Conservation (phyloP, 2,329 filamentous ascomycete species). For the Fusarium nisikadoi region DNA sequence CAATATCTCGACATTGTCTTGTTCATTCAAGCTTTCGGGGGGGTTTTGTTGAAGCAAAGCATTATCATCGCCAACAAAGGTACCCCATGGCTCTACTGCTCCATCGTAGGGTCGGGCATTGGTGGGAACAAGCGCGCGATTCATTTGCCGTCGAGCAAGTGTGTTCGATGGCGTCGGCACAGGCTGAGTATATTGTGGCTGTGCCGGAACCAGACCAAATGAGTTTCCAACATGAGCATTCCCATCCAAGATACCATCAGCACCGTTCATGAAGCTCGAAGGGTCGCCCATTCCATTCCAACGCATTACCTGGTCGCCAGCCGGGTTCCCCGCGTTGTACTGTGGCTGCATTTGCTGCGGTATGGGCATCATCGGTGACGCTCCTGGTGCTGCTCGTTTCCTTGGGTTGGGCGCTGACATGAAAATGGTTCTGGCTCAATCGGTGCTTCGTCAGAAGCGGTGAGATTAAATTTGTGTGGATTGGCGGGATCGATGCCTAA, state of each 20-base stretch:
- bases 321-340: conserved; percentile 57
- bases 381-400: conserved; percentile 80
- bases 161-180: conserved; percentile 57
- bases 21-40: conserved; percentile 55
- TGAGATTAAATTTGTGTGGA: conserved; percentile 7
- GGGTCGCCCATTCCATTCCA: conserved; percentile 57
- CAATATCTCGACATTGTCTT: conserved; percentile 80
- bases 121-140: conserved; percentile 61
- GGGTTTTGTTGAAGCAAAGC: conserved; percentile 52
- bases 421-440: conserved; percentile 7
- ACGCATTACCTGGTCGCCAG: conserved; percentile 59
- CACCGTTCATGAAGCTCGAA: conserved; percentile 47
- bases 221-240: conserved; percentile 49
- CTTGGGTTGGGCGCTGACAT: conserved; percentile 66
- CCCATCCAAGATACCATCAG: conserved; percentile 44
- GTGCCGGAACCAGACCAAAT: conserved; percentile 53
- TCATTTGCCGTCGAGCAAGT: conserved; percentile 63
- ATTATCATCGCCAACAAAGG: conserved; percentile 56
- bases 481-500: conserved; percentile 35
- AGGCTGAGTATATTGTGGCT: conserved; percentile 48
- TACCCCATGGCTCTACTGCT: conserved; percentile 53
- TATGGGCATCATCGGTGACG: conserved; percentile 69
- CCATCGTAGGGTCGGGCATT: conserved; percentile 53
- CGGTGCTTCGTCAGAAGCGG: conserved; percentile 27
- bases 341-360: conserved; percentile 62